These are phyloP conservation scores for Boehmeria nivea DNA, from an alignment of 306 rosid species.

Conservation along the genomic window DNA sequence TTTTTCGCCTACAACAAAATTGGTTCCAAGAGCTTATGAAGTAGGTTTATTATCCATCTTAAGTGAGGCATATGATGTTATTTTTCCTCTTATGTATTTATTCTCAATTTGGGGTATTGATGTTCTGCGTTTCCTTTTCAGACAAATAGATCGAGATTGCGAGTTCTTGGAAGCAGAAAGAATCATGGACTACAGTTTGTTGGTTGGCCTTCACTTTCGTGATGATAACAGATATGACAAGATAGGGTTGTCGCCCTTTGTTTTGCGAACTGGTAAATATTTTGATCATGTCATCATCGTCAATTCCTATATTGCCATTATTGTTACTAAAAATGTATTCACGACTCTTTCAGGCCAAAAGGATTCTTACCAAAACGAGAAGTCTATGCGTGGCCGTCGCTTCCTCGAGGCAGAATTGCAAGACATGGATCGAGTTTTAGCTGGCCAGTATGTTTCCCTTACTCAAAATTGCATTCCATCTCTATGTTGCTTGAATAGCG, in stretches of 20 bases:
- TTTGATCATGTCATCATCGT: background rate
- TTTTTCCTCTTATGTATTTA: background rate
- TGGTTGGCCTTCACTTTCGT: conserved; percentile 91
- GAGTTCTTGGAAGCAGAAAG: conserved; percentile 88
- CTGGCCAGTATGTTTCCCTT: conserved; percentile 75
- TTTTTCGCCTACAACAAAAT: conserved; percentile 60
- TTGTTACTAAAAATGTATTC: background rate
- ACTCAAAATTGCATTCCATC: background rate
- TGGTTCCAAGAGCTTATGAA: conserved; percentile 63
- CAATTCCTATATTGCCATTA: background rate
- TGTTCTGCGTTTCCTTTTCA: conserved; percentile 29
- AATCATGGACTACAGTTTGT: conserved; percentile 97
- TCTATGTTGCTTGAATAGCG: no score
- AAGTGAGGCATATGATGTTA: background rate
- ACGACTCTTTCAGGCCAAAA: conserved; percentile 46
- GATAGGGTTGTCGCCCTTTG: conserved; percentile 81
- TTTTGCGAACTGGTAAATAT: conserved; percentile 75
- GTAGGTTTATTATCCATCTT: conserved; percentile 35
- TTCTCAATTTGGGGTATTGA: no score
- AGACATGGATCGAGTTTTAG: conserved; percentile 75
- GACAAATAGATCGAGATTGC: conserved; percentile 85
- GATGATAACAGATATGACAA: conserved; percentile 68
- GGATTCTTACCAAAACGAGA: conserved; percentile 84
- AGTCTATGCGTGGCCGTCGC: conserved; percentile 89
- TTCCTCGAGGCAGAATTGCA: conserved; percentile 95